These are phyloP conservation scores for Physcomitrellopsis africana DNA, from an alignment of 225 moss, liverwort and hornwort species.

Conservation along the genomic window DNA sequence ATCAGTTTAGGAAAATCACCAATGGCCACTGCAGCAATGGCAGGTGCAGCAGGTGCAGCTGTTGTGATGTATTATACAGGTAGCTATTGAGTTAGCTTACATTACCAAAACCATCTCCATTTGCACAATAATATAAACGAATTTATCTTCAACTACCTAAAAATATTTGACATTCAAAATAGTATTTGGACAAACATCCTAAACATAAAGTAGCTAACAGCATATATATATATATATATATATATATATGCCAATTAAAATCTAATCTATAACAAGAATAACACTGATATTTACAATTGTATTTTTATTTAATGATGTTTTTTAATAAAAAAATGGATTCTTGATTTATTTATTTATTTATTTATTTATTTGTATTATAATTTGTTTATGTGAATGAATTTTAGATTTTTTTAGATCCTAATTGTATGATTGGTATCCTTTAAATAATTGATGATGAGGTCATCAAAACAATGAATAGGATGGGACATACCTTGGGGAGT, in stretches of 20 bases:
- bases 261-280: too few species aligned
- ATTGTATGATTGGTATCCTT: accelerated
- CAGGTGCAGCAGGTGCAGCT: conserved; percentile 86
- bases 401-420: neutral
- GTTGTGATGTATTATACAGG: conserved; percentile 92
- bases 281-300: too few species aligned
- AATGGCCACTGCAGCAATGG: conserved; percentile 87
- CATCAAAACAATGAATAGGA: conserved; percentile 24
- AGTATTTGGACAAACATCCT: too few species aligned
- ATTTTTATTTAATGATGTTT: too few species aligned
- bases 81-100: neutral
- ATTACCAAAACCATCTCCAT: neutral
- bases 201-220: too few species aligned
- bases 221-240: too few species aligned
- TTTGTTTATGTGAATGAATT: neutral
- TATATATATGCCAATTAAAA: too few species aligned
- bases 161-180: neutral
- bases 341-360: too few species aligned
- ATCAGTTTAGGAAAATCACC: conserved; percentile 41
- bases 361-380: too few species aligned
- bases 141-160: neutral
- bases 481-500: conserved; percentile 85
- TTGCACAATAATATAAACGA: too few species aligned
- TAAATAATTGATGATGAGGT: neutral
- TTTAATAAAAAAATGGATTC: too few species aligned